Percentiles rank a stretch among this genome's conserved stretches.
These are phyloP conservation scores for Wallacemonas rigidus DNA, from an alignment of 208 protist species.

Conservation along the genomic window DNA sequence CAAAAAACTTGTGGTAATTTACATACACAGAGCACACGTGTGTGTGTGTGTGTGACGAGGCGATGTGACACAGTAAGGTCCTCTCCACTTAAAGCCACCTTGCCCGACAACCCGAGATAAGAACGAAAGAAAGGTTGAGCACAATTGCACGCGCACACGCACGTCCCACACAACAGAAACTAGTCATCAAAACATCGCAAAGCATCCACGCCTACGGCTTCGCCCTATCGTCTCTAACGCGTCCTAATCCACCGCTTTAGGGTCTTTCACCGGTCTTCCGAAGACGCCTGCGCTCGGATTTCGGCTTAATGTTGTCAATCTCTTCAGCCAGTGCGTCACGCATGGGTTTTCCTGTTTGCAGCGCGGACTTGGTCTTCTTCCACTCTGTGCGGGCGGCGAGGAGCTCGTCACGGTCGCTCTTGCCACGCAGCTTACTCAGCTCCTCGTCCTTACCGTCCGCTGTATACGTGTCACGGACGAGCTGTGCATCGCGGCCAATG, in stretches of 20 bases:
- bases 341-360: constrained; percentile 33
- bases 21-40: too few relatives aligned
- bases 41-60: too few relatives aligned
- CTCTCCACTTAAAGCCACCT: too few relatives aligned
- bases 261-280: constrained; percentile 6
- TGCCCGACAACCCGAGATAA: too few relatives aligned
- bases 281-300: constrained; percentile 28
- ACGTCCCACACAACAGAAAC: too few relatives aligned
- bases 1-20: too few relatives aligned
- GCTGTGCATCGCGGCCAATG: constrained; percentile 14
- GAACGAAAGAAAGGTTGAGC: too few relatives aligned
- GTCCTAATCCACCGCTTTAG: neutral
- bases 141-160: too few relatives aligned
- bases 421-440: constrained; percentile 22
- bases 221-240: too few relatives aligned
- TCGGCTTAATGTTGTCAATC: constrained; percentile 35
- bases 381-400: constrained; percentile 44
- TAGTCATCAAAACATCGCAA: too few relatives aligned
- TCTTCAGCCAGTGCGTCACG: constrained; percentile 42
- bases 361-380: constrained; percentile 36
- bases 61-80: too few relatives aligned
- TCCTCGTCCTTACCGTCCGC: constrained; percentile 28
- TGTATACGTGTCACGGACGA: constrained; percentile 40
- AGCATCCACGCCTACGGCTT: too few relatives aligned
- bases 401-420: constrained; percentile 46